A percentile compares a stretch with the other conserved stretches of the same genome.
These are phyloP conservation scores for Globisporangium megalacanthum DNA, from an alignment of 352 stramenopile genomes.

Conservation along the genomic window DNA sequence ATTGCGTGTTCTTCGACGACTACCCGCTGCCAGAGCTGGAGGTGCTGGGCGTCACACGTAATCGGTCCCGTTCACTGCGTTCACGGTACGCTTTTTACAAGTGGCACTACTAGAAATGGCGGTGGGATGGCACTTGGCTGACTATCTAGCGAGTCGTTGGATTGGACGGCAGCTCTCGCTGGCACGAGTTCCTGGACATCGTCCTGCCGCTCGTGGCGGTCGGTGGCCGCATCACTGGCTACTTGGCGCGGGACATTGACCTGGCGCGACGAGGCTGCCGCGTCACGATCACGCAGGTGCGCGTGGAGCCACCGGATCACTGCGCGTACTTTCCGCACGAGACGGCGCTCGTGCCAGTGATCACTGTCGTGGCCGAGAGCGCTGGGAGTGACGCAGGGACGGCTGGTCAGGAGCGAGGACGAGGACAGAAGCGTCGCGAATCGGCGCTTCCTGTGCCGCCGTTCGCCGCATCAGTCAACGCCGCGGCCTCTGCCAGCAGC, in stretches of 20 bases:
- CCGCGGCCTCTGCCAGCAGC: not conserved
- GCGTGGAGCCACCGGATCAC: constrained; percentile 31
- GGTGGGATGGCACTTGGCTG: too few relatives aligned
- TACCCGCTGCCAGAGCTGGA: constrained; percentile 64
- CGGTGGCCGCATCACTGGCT: constrained; percentile 59
- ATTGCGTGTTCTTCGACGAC: constrained; percentile 84
- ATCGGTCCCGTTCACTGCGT: constrained; percentile 9
- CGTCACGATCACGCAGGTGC: constrained; percentile 22
- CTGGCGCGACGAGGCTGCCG: constrained; percentile 37
- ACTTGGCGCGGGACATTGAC: constrained; percentile 50
- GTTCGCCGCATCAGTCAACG: not conserved
- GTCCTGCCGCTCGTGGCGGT: constrained; percentile 35
- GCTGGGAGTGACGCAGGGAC: constrained; percentile 11
- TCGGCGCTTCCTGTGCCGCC: not conserved
- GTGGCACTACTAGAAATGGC: not conserved
- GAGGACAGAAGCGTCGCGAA: not conserved
- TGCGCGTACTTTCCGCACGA: constrained; percentile 69
- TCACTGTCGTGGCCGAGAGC: constrained; percentile 33
- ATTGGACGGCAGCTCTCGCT: constrained; percentile 32
- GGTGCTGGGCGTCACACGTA: constrained; percentile 12
- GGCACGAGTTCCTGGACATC: constrained; percentile 66
- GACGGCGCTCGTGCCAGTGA: constrained; percentile 51
- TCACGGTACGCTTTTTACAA: constrained; percentile 3
- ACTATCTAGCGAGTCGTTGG: too few relatives aligned
- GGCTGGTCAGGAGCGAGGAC: not conserved